These are phyloP conservation scores for Trapa incisa DNA, from an alignment of 345 rosid species.

Conservation along the genomic window DNA sequence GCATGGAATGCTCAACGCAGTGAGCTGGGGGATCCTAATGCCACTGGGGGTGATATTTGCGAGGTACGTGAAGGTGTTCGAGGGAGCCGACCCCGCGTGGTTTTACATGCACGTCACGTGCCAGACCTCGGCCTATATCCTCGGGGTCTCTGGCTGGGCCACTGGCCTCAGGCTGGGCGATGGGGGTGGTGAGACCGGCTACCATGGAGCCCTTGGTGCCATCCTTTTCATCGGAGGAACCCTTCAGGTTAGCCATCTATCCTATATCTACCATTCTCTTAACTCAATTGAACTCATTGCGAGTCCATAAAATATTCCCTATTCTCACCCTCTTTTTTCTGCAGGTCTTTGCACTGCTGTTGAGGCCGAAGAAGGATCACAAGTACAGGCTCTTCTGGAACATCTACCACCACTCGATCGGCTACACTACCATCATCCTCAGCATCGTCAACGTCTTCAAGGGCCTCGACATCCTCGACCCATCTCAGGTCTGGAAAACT, in stretches of 20 bases:
- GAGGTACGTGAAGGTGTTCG: conserved; percentile 75
- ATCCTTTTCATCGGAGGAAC: conserved; percentile 56
- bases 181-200: conserved; percentile 24
- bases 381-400: conserved; percentile 29
- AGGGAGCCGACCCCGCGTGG: conserved; percentile 73
- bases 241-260: conserved; percentile 43
- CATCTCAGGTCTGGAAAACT: conserved; percentile 43
- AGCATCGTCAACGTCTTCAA: conserved; percentile 56
- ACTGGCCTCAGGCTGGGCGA: conserved; percentile 78
- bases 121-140: conserved; percentile 59
- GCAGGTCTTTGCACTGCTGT: neutral
- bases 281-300: too few relatives aligned
- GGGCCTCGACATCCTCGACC: conserved; percentile 56
- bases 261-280: too few relatives aligned
- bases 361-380: neutral
- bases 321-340: neutral
- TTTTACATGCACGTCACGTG: conserved; percentile 66
- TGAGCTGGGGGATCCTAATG: conserved; percentile 85
- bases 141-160: conserved; percentile 83
- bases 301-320: too few relatives aligned
- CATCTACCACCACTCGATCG: conserved; percentile 66
- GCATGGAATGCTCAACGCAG: conserved; percentile 74
- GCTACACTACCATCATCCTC: conserved; percentile 48
- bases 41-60: conserved; percentile 71
- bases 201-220: conserved; percentile 68